A percentile compares a stretch with the other conserved stretches of the same genome.
Evolutionary conservation across 2,329 filamentous ascomycete genomes (phyloP).

Genomic region (Aspergillus tanneri): DNA sequence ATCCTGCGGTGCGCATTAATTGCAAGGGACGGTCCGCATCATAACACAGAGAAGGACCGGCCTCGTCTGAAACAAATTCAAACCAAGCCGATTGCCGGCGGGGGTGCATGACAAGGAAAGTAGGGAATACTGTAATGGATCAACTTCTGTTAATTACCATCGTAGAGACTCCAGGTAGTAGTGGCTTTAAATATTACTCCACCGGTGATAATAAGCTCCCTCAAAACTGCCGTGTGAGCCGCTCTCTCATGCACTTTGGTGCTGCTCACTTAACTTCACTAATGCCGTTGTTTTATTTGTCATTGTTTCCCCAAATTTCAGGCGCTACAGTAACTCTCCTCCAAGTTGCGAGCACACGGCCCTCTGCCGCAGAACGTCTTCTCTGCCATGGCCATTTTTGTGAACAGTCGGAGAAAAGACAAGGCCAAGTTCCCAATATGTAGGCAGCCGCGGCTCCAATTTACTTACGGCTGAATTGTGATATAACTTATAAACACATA

Average conservation of each 20-base stretch:
- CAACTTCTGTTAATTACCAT: background rate
- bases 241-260: background rate
- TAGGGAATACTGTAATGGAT: background rate
- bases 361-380: background rate
- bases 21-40: background rate
- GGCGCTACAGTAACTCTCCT: background rate
- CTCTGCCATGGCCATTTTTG: too few relatives aligned
- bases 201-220: background rate
- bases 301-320: background rate
- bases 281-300: background rate
- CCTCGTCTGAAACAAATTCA: slow-evolving; percentile 2
- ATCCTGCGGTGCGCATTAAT: background rate
- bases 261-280: background rate
- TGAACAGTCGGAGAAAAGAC: too few relatives aligned
- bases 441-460: too few relatives aligned
- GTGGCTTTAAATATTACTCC: background rate
- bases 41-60: background rate
- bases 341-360: background rate
- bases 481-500: too few relatives aligned
- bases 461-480: too few relatives aligned
- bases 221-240: background rate
- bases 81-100: slow-evolving; percentile 1
- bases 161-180: background rate
- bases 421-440: too few relatives aligned
- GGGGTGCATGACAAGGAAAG: background rate